Base-by-base conservation (phyloP, 1,284 basidiomycete species). In the Anthracocystis walkeri region DNA sequence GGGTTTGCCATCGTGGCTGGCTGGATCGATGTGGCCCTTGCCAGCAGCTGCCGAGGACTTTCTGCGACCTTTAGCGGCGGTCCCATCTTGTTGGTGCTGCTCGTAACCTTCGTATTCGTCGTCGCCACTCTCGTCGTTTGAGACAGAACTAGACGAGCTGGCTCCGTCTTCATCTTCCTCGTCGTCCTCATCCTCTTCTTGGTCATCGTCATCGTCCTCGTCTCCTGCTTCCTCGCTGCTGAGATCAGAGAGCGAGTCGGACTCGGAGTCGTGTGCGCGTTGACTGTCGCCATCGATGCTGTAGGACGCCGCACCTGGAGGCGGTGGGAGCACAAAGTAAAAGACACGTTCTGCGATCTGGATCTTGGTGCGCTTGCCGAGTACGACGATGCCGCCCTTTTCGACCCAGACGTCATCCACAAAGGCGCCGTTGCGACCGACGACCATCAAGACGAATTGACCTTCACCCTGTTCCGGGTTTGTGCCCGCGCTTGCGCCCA, bases 331-430 rank as follows among this genome's bases (percentile, higher is more conserved):
- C 58, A 97, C 91, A 86, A 98, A 99, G 84, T 95, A 92, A 87
- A 99, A 99, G 55, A 94, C 95, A 60, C 96, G 92, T 49, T 96
- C 96, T 33, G 96, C 94, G 81, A 99, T 99, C 87, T 98, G 97
- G 78, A 99, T 96, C 87, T 95, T 94, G 59, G 97, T 96, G 83
- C 96, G 77, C 52, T 82, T 82, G 25, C 81, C 78, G 3, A 85
- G 79, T n/a, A 80, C 77, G 16, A 95, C 92, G 66, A 92, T 90
- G 66, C 92, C 92, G 18, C 94, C 93, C 83, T 92, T 92, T 20
- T 92, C 92, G 65, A 91, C 92, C 92, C 95, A 99, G 14, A 94
- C 90, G 51, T 95, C 95, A 79, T 99, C 96, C 2, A 99, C 94
- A 91, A 95, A 98, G 10, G 95, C 95, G 12, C 97, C 97, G 82